Evolutionary conservation across 768 basidiomycete species (phyloP).

Genomic region (Lentinus tigrinus): DNA sequence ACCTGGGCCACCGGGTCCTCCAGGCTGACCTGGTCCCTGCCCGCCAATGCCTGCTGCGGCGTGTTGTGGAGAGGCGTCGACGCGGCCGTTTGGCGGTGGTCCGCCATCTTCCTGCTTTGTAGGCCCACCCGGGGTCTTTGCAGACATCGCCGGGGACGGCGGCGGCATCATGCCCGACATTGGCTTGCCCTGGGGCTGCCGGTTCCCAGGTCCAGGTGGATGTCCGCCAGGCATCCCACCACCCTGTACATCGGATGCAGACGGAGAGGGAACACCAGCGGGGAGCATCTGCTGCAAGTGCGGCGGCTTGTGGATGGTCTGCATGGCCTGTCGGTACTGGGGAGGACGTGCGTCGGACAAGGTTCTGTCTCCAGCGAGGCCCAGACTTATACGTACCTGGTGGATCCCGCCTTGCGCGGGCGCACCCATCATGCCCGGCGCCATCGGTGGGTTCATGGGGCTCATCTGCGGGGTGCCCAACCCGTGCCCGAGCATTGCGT

Average conservation of each 20-base stretch:
- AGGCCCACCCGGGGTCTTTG: slow-evolving; percentile 14
- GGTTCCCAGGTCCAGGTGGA: slow-evolving; percentile 28
- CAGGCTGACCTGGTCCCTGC: slow-evolving; percentile 4
- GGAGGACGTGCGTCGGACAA: neutral
- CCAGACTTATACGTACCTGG: slow-evolving; percentile 7
- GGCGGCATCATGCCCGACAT: slow-evolving; percentile 50
- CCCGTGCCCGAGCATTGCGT: slow-evolving; percentile 32
- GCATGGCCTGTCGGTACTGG: slow-evolving; percentile 41
- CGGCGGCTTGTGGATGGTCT: slow-evolving; percentile 33
- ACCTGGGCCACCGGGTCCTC: neutral
- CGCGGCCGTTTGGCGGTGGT: slow-evolving; percentile 13
- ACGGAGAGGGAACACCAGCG: slow-evolving; percentile 44
- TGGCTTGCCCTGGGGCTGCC: slow-evolving; percentile 32
- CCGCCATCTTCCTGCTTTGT: slow-evolving; percentile 14
- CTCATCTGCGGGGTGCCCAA: slow-evolving; percentile 34
- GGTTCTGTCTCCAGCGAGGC: neutral
- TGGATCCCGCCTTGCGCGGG: slow-evolving; percentile 37
- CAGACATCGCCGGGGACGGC: slow-evolving; percentile 45
- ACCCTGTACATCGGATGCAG: slow-evolving; percentile 38
- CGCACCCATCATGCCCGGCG: slow-evolving; percentile 39
- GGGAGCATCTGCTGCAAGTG: slow-evolving; percentile 23
- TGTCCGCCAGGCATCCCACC: slow-evolving; percentile 26
- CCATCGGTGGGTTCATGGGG: slow-evolving; percentile 28
- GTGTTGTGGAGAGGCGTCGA: slow-evolving; percentile 26
- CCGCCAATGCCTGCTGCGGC: slow-evolving; percentile 14